phyloP scores from a whole-genome alignment of 306 rosid species.

The Casuarina equisetifolia region DNA sequence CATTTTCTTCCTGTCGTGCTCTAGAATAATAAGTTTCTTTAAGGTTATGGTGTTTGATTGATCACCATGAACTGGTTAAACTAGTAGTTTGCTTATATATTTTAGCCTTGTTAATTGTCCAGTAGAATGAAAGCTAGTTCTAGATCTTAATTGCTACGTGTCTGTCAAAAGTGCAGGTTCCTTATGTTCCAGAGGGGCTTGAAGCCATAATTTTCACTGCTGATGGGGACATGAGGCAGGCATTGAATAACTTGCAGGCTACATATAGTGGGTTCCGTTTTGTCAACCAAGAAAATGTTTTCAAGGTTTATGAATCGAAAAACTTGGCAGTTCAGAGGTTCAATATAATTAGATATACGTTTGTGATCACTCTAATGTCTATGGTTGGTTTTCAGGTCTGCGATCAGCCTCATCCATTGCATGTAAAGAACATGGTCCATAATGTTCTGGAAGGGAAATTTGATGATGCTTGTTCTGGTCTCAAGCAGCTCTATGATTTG shows the following conservation, averaged over 20 bases:
- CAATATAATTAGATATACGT: not conserved
- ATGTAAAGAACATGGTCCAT: conserved; percentile 84
- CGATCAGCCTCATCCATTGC: conserved; percentile 99
- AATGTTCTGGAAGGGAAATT: conserved; percentile 86
- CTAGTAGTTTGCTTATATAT: conserved; percentile 11
- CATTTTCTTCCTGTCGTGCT: not conserved
- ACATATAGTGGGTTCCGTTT: conserved; percentile 92
- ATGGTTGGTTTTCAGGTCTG: conserved; percentile 68
- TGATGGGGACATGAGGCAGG: conserved; percentile 99
- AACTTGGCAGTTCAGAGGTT: conserved; percentile 5
- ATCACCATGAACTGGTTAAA: conserved; percentile 8
- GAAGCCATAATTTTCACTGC: conserved; percentile 99
- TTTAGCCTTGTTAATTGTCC: conserved; percentile 15
- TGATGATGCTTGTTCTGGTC: conserved; percentile 78
- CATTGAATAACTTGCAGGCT: conserved; percentile 97
- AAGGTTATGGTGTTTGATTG: not conserved
- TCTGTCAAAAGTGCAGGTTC: conserved; percentile 63
- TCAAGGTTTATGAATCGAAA: conserved; percentile 56
- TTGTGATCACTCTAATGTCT: conserved; percentile 9
- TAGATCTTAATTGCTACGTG: not conserved
- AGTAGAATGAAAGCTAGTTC: conserved; percentile 12
- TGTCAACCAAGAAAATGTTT: conserved; percentile 93
- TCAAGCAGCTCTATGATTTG: conserved; percentile 85
- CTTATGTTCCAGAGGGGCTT: conserved; percentile 95
- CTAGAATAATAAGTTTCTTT: not conserved